Base-by-base conservation (phyloP, 2,329 filamentous ascomycete genomes). In the Alternaria conjuncta region DNA sequence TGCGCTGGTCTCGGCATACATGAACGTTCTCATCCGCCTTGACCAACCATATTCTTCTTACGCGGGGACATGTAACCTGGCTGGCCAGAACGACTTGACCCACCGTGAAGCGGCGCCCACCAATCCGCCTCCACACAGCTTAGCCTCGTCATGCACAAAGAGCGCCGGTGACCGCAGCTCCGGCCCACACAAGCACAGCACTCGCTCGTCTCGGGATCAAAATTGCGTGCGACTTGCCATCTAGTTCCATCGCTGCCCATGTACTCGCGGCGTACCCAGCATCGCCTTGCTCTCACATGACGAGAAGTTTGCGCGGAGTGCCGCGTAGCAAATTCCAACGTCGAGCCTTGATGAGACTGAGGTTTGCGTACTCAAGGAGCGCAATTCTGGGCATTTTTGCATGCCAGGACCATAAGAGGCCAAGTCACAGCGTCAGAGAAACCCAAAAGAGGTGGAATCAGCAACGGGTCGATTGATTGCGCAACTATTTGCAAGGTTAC, bases 321-420 rank as follows among this genome's bases (percentile, higher is more conserved):
- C 73, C 76, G 76, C 71, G 60, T 76, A 80, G 78, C 76, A 76
- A 81, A 79, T 66, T 71, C 72, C 78, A 79, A 81, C 79, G 78
- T 81, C 79, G 70, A 53, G 59, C 57, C 72, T 71, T 74, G 53
- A 49, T 50, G 32, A 64, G 25, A 55, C 63, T 58, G 54, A 57
- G 57, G 57, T n/a, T 57, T 56, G 51, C 59, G 60, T 66, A 58
- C 57, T 49, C 57, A 25, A 47, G 30, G 69, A 58, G 69, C 70
- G 57, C 61, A 61, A 67, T 69, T 45, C 32, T 44, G 68, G 67
- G 66, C 71, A 58, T 62, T 61, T 44, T 62, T 68, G 55, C 66
- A 58, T 70, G 66, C 70, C 65, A 69, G 67, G 41, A 63, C 50
- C 50, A 61, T 60, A 60, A 61, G 60, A 63, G 61, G 65, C 65